phyloP scores from a whole-genome alignment of 306 rosid species.

The Rosa persica region DNA sequence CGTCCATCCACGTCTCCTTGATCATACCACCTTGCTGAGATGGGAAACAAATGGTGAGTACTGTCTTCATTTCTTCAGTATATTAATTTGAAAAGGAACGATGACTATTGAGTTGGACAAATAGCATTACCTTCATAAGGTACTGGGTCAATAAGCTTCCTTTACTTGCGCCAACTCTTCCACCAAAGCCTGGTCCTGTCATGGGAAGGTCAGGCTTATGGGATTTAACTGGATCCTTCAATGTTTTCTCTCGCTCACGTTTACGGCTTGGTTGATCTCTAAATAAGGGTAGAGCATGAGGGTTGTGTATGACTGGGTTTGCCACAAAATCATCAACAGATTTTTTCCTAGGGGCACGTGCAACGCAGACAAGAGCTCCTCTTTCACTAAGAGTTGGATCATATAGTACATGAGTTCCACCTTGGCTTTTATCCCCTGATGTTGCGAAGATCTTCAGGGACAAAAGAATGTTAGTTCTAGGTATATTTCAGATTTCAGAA shows the following conservation, averaged over 20 bases:
- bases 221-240: slow-evolving; percentile 92
- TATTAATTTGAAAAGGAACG: not conserved
- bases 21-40: slow-evolving; percentile 95
- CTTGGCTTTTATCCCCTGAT: slow-evolving; percentile 84
- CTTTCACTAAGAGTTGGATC: slow-evolving; percentile 87
- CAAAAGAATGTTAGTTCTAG: slow-evolving; percentile 12
- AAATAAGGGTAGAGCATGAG: slow-evolving; percentile 87
- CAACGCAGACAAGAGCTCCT: slow-evolving; percentile 98
- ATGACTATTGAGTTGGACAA: not conserved
- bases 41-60: slow-evolving; percentile 18
- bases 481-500: not conserved
- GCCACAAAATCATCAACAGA: slow-evolving; percentile 87
- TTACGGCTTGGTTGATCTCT: slow-evolving; percentile 94
- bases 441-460: slow-evolving; percentile 74
- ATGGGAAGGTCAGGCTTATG: slow-evolving; percentile 97
- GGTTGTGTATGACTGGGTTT: slow-evolving; percentile 88
- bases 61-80: not conserved
- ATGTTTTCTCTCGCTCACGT: slow-evolving; percentile 77
- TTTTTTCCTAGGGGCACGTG: slow-evolving; percentile 91
- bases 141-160: slow-evolving; percentile 97
- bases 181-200: slow-evolving; percentile 96
- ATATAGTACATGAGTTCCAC: slow-evolving; percentile 82
- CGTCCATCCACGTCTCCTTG: slow-evolving; percentile 99
- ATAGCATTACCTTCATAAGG: slow-evolving; percentile 67
- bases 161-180: slow-evolving; percentile 82